Evolutionary conservation across 805 yeast genomes (phyloP), one percentile per base, ranked within the genome.

Genomic region (Candida pseudofarinosa): DNA sequence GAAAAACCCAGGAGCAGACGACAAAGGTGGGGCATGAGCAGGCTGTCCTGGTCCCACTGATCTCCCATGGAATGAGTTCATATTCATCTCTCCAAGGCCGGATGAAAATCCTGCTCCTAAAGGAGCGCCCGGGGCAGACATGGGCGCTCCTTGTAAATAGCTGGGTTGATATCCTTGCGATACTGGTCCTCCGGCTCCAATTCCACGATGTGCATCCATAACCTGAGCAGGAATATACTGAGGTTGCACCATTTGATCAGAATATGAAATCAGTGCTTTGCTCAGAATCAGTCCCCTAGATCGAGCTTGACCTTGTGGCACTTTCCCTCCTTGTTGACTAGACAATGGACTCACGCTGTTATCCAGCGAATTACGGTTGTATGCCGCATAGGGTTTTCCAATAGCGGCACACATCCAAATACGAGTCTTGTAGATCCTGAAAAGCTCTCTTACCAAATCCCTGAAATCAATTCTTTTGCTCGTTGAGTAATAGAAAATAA

Each of bases 401-500:
- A 51, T 60, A 19, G 84, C 85, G 0, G 93, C 90, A 70, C 90
- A 83, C 62, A 86, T 66, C 93, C 95, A 86, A 49, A 85, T 85
- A 54, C 91, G 71, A 0, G 90, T 84, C 62, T 85, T 85, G 67
- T 83, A 85, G 45, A 82, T 79, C 56, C 83, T 80, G 69, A 83
- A 85, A 23, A 85, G 63, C 54, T 85, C 91, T 45, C 84, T 79
- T 42, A 84, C 84, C 54, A 85, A 69, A 37, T 79, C 84, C 44
- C 91, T 69, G 58, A 85, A 85, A 57, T 86, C 93, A 43, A 85
- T 74, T 51, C 93, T 67, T 53, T 80, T 80, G 40, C 70, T 69
- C 6, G 74, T 63, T 18, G 72, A 73, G 55, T 83, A 83, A 61
- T 84, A 85, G 52, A 85, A 82, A 4, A 84, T 85, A 47, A 85